Base-by-base conservation (phyloP, 805 yeast species). In the Blastobotrys robertii region DNA sequence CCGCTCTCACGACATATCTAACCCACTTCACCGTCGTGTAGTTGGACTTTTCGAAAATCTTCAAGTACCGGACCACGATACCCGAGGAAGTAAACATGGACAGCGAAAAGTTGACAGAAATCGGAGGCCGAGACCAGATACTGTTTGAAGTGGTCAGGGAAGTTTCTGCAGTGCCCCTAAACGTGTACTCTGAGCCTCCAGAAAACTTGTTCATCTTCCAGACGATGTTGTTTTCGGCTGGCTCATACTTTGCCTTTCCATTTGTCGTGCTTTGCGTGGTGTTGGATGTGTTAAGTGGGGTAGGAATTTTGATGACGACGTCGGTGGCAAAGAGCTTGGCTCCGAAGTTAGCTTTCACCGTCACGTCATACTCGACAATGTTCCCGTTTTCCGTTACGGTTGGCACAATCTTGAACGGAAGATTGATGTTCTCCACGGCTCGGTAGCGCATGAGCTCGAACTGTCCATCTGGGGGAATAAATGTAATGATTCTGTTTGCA, bases 11-110 rank as follows among this genome's bases (percentile, higher is more conserved):
- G 11, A 74, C 58, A 58, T 90, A 90, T 52, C 84, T 76, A 30
- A 88, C 94, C 94, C 94, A 86, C 58, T 88, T 90, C 15, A 84
- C 77, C 0, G 94, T 78, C 22, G 72, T 66, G 63, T 85, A 84
- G 43, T 74, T 74, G 53, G 63, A 54, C 59, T 71, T 64, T 65
- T 88, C 71, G 47, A 57, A 66, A 4, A 90, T 80, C 56, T 76
- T 77, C 51, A 88, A 67, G 57, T 74, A 82, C 47, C 81, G 73
- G 32, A 88, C 90, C 12, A 74, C 72, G 37, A 85, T 66, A 0
- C 95, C 94, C 7, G 90, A 79, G 47, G 81, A 68, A 9, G 88
- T 78, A 57, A 76, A 82, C 84, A 81, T 83, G 42, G 80, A 72
- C 39, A 88, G 64, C 35, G 68, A 68, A 58, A 90, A 88, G 39